Evolutionary conservation across 345 rosid species (phyloP).

Genomic region (Citropsis articulata): DNA sequence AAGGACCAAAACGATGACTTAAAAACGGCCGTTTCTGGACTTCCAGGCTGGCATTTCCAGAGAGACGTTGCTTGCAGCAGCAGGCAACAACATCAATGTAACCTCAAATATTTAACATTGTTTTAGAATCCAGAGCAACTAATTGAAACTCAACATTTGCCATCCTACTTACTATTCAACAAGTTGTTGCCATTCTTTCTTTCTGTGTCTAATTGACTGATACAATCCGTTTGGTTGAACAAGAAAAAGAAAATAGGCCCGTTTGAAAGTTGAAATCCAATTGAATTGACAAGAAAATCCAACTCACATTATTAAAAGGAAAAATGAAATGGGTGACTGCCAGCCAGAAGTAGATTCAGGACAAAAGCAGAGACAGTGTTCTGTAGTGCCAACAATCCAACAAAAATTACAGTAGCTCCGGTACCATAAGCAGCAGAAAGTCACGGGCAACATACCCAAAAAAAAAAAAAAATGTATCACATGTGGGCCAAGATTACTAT

Average conservation of each 20-base stretch:
- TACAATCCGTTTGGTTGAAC: background rate
- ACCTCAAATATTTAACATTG: background rate
- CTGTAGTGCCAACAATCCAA: background rate
- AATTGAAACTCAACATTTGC: background rate
- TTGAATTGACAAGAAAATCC: background rate
- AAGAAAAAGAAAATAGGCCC: background rate
- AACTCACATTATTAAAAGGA: background rate
- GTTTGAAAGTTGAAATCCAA: background rate
- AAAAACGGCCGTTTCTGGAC: background rate
- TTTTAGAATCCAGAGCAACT: background rate
- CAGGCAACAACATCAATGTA: background rate
- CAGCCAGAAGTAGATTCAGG: background rate
- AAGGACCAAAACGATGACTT: constrained; percentile 16
- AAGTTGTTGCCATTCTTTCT: background rate
- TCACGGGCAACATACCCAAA: constrained; percentile 27
- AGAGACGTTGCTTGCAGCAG: constrained; percentile 14
- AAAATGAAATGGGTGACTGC: background rate
- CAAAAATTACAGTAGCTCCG: constrained; percentile 10
- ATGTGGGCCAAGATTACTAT: constrained; percentile 14
- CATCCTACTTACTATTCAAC: background rate
- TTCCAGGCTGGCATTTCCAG: constrained; percentile 32
- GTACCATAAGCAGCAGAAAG: constrained; percentile 3
- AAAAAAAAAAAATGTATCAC: constrained; percentile 6
- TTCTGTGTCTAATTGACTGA: background rate
- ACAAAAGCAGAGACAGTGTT: background rate